These are phyloP conservation scores for Pulveroboletus sp. DNA, from an alignment of 768 basidiomycete species.

Conservation along the genomic window DNA sequence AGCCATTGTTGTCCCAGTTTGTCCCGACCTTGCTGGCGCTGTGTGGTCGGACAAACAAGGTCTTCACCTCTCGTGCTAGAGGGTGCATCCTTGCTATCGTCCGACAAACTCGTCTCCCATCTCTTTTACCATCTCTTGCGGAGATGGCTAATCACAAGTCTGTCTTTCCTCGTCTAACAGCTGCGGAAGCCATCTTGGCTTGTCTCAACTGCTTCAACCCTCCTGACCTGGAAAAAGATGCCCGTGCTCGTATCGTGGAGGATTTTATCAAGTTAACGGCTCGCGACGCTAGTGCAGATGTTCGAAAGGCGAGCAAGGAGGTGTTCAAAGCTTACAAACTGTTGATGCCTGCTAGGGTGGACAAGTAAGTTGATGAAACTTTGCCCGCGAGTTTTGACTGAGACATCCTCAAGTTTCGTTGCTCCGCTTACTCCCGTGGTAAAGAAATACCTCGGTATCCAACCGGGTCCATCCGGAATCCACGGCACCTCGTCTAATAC, in stretches of 20 bases:
- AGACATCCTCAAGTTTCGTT: constrained; percentile 50
- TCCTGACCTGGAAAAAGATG: constrained; percentile 70
- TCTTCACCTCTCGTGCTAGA: constrained; percentile 64
- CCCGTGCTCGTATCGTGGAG: constrained; percentile 63
- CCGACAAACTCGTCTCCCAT: constrained; percentile 62
- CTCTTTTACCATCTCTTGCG: constrained; percentile 57
- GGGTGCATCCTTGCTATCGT: constrained; percentile 57
- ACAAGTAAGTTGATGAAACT: constrained; percentile 43
- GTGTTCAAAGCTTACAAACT: constrained; percentile 75
- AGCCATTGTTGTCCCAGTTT: constrained; percentile 61
- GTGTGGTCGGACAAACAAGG: constrained; percentile 75
- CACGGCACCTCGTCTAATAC: constrained; percentile 4
- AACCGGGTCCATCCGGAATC: constrained; percentile 3
- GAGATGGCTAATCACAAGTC: constrained; percentile 66
- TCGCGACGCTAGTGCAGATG: constrained; percentile 71
- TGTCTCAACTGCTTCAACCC: constrained; percentile 76
- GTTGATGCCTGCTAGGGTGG: constrained; percentile 63
- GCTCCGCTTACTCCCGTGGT: constrained; percentile 71
- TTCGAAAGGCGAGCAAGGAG: constrained; percentile 63
- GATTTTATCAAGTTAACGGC: constrained; percentile 61
- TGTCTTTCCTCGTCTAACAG: constrained; percentile 53
- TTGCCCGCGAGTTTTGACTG: constrained; percentile 5
- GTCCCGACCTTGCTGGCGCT: constrained; percentile 64
- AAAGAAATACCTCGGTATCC: constrained; percentile 68
- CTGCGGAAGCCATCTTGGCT: constrained; percentile 60